These are phyloP conservation scores for Geotrichum siamense DNA, from an alignment of 1,139 yeast genomes.

Conservation along the genomic window DNA sequence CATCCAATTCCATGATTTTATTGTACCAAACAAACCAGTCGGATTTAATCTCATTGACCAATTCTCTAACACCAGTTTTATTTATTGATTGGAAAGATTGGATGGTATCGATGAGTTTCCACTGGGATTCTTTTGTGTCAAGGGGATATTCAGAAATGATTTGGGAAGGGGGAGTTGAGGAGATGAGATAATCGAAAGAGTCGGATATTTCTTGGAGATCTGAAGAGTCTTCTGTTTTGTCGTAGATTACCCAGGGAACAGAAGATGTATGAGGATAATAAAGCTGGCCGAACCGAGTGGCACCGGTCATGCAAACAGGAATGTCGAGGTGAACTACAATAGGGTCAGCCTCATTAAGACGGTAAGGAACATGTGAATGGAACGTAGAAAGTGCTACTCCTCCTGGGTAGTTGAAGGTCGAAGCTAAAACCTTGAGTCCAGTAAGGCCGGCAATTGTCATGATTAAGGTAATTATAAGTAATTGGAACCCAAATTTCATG, in stretches of 20 bases:
- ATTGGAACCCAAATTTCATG: conserved; percentile 12
- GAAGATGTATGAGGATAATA: conserved; percentile 27
- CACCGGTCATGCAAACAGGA: conserved; percentile 84
- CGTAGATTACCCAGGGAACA: conserved; percentile 46
- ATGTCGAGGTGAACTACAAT: conserved; percentile 62
- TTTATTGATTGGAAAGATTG: conserved; percentile 38
- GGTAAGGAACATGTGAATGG: conserved; percentile 39
- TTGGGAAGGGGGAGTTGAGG: conserved; percentile 34
- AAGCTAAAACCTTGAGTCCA: conserved; percentile 49
- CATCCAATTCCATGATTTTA: not conserved
- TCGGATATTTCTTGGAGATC: conserved; percentile 44
- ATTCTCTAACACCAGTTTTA: not conserved
- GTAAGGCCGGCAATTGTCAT: conserved; percentile 41
- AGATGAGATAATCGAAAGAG: conserved; percentile 52
- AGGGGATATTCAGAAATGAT: conserved; percentile 23
- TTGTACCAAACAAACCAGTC: not conserved
- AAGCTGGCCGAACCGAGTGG: conserved; percentile 62
- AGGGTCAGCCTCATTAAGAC: conserved; percentile 16
- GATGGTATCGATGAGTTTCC: conserved; percentile 38
- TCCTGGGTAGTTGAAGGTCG: conserved; percentile 83
- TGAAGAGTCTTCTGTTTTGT: conserved; percentile 56
- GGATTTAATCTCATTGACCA: not conserved
- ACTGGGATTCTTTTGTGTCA: conserved; percentile 27
- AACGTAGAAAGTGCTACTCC: conserved; percentile 60
- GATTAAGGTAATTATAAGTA: conserved; percentile 30